Percentiles rank a stretch among this genome's conserved stretches.
Evolutionary conservation across 2,329 filamentous ascomycete species (phyloP).

Genomic region (Ceratocystis colombiana): DNA sequence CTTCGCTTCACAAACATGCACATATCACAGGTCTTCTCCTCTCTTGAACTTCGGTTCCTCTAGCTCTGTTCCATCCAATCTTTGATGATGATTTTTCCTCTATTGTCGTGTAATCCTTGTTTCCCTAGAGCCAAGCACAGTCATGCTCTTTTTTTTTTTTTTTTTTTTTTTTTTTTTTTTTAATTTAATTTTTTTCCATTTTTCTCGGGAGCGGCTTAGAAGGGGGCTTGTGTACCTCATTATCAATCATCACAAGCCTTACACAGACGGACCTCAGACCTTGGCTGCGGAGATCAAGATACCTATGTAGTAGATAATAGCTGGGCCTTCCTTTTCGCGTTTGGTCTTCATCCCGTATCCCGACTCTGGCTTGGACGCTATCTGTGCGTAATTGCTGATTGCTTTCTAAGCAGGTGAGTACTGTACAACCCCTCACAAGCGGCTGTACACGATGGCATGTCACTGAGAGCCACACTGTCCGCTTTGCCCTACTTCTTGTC

Average conservation of each 20-base stretch:
- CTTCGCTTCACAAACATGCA: too few relatives aligned
- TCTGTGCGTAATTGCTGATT: background rate
- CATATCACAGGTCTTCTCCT: background rate
- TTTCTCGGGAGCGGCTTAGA: too few relatives aligned
- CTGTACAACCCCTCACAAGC: too few relatives aligned
- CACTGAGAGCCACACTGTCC: too few relatives aligned
- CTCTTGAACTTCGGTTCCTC: background rate
- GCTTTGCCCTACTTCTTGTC: too few relatives aligned
- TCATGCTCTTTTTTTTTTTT: too few relatives aligned
- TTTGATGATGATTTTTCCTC: background rate
- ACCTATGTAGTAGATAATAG: background rate
- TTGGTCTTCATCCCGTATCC: background rate
- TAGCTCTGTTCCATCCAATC: slow-evolving; percentile 1
- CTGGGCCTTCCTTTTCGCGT: background rate
- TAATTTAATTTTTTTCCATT: too few relatives aligned
- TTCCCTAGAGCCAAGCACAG: background rate
- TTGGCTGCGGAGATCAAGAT: background rate
- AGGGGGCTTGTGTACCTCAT: too few relatives aligned
- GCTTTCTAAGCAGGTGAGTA: background rate
- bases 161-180: too few relatives aligned
- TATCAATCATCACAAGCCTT: too few relatives aligned
- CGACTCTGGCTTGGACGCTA: background rate
- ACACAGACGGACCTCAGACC: too few relatives aligned
- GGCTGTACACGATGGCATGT: too few relatives aligned
- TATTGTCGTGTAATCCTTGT: background rate